Evolutionary conservation across 116 monocot species (phyloP), one percentile per base, ranked within the genome.

Genomic region (Zostera marina): DNA sequence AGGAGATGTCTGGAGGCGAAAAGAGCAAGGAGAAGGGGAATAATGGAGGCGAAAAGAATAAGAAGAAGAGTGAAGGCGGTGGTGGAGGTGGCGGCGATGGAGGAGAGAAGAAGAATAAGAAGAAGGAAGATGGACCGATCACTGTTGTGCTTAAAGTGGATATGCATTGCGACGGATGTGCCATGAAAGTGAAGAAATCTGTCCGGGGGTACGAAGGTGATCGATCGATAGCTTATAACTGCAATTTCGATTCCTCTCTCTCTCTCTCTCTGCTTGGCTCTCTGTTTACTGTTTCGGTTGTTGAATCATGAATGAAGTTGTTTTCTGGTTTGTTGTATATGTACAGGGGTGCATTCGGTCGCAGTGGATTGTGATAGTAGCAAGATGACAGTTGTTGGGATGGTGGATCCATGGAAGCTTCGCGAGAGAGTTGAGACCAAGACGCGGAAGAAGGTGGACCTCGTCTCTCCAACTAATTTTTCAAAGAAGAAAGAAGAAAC

Each of bases 151-250:
- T 90, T 63, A 64, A 68, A 49, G 81, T 90, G 14, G 74, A 63
- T 66, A 81, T 90, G 90, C 84, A 90, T 72, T 90, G 84, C 59
- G 79, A 84, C 56, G 90, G 90, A 21, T 90, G 90, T 61, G 81
- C 90, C 9, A 72, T 73, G 54, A 90, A 84, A 54, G 81, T 90
- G 56, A 68, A 59, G 66, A 63, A 76, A 8, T 74, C 70, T 41
- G 68, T 84, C 47, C 73, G 60, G 22, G 76, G 73, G 7, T 75
- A 84, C 23, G 71, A 76, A 69, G 90, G 90, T 84, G 68, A 7
- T 8, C 8, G 10, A 14, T n/a, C n/a, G n/a, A n/a, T n/a, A n/a
- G n/a, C n/a, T n/a, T n/a, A n/a, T n/a, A 19, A 14, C 7, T 4
- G 20, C 19, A 12, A 21, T 12, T 43, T 44, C 22, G 11, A 43